A percentile compares a stretch with the other conserved stretches of the same genome.
Conservation (phyloP, 306 rosid genomes). For the Vigna unguiculata region DNA sequence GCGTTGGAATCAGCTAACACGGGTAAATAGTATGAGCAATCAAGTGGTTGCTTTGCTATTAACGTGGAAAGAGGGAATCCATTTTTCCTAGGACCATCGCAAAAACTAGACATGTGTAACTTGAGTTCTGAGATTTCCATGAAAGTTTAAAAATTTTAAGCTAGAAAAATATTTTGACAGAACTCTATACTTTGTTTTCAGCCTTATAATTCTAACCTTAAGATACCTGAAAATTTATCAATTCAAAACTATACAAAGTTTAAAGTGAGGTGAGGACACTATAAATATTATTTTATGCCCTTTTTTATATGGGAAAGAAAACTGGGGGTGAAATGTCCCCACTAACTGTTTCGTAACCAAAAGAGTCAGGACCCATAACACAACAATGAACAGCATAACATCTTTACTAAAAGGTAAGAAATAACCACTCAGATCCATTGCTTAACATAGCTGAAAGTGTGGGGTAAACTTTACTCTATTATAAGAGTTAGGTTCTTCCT, state of each 20-base stretch:
- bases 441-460: neutral
- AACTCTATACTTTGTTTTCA: neutral
- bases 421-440: neutral
- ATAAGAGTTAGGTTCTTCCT: neutral
- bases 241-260: neutral
- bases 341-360: neutral
- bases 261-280: neutral
- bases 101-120: too few species aligned
- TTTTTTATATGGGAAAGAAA: neutral
- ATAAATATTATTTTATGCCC: neutral
- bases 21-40: too few species aligned
- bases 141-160: neutral
- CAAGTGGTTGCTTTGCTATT: too few species aligned
- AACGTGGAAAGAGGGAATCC: too few species aligned
- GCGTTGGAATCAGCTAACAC: too few species aligned
- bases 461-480: slow-evolving; percentile 9
- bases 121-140: neutral
- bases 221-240: neutral
- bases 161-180: neutral
- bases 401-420: neutral
- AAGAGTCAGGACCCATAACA: neutral
- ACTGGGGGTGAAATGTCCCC: neutral
- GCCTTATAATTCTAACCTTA: neutral
- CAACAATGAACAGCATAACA: neutral
- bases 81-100: too few species aligned